Evolutionary conservation across 1,284 basidiomycete species (phyloP).

Genomic region (Pseudozyma sp.): DNA sequence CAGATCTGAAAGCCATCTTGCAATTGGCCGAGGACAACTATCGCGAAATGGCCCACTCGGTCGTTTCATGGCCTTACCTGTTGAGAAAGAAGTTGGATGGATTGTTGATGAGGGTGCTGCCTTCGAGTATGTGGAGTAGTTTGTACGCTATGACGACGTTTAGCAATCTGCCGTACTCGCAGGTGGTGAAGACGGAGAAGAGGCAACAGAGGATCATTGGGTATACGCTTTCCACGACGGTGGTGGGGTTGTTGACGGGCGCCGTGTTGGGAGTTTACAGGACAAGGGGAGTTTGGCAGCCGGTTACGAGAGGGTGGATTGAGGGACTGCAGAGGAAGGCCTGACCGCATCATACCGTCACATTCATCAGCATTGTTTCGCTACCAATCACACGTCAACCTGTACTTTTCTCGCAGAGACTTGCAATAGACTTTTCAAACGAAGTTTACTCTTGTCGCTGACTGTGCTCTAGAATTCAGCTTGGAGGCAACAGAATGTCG

Average conservation of each 20-base stretch:
- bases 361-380: not conserved
- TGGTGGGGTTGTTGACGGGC: slow-evolving; percentile 8
- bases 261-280: slow-evolving; percentile 24
- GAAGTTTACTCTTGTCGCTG: no score
- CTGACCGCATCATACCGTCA: not conserved
- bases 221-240: slow-evolving; percentile 8
- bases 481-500: no score
- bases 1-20: slow-evolving; percentile 88
- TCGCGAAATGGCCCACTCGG: slow-evolving; percentile 92
- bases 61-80: slow-evolving; percentile 83
- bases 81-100: slow-evolving; percentile 83
- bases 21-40: slow-evolving; percentile 95
- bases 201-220: slow-evolving; percentile 72
- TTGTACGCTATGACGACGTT: slow-evolving; percentile 98
- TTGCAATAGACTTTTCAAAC: no score
- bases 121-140: slow-evolving; percentile 85
- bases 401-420: not conserved
- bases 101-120: slow-evolving; percentile 75
- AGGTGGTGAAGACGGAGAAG: slow-evolving; percentile 76
- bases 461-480: no score
- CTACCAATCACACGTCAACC: not conserved
- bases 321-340: slow-evolving; percentile 16
- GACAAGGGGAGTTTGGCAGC: slow-evolving; percentile 33
- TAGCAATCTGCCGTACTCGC: slow-evolving; percentile 89
- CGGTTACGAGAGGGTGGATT: slow-evolving; percentile 21